Conservation (phyloP, 1,284 basidiomycete genomes). For the Thelephora terrestris region DNA sequence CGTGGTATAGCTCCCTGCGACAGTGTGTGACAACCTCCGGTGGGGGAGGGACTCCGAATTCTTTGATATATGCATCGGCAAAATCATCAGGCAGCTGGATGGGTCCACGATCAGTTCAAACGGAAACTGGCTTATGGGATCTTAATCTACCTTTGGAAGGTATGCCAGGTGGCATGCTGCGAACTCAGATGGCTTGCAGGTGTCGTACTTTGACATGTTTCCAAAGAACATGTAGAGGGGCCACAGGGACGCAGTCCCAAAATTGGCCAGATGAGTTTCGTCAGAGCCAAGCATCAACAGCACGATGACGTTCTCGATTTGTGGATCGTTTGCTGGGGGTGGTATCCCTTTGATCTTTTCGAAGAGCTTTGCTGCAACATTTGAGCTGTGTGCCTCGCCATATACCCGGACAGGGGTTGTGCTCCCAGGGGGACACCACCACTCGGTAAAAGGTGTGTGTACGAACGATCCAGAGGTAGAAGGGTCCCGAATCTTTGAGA, state of each 20-base stretch:
- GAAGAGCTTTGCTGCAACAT: too few species aligned
- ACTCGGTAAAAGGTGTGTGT: too few species aligned
- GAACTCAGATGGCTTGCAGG: conserved; percentile 9
- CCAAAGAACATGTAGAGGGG: conserved; percentile 22
- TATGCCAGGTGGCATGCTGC: conserved; percentile 19
- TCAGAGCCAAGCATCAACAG: conserved; percentile 24
- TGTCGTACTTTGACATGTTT: conserved; percentile 20
- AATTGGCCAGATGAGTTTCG: conserved; percentile 17
- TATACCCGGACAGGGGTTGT: too few species aligned
- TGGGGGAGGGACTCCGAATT: conserved; percentile 1
- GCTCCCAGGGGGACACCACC: too few species aligned
- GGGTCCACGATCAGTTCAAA: background rate
- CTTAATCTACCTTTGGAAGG: conserved; percentile 18
- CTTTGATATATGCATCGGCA: too few species aligned
- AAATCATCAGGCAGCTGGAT: conserved; percentile 15
- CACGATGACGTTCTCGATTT: conserved; percentile 14
- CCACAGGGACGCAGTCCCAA: conserved; percentile 20
- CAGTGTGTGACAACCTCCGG: conserved; percentile 12
- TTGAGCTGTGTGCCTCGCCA: too few species aligned
- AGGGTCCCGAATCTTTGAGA: too few species aligned
- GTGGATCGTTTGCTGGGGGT: too few species aligned
- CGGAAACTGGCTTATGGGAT: too few species aligned
- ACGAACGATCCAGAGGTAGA: too few species aligned
- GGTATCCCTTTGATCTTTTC: too few species aligned
- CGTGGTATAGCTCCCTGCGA: conserved; percentile 18